Evolutionary conservation across 176 grass and related monocot genomes (phyloP), one percentile per base, ranked within the genome.

Genomic region (Poa pratensis): DNA sequence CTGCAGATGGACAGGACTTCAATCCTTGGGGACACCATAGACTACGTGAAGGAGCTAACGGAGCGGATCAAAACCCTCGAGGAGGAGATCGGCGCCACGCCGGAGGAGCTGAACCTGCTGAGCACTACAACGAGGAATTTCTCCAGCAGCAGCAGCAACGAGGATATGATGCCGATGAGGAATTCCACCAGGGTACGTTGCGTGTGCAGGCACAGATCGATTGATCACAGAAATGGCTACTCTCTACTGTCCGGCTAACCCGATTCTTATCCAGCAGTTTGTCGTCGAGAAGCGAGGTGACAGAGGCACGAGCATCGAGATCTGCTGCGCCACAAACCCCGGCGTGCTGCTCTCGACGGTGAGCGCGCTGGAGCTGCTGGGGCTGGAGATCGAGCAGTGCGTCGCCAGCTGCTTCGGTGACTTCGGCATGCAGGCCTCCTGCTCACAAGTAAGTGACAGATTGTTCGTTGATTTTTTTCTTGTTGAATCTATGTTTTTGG

Each of bases 11-110:
- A 94, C 30, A 88, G 94, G 81, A 94, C 91, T 30, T 90, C 94
- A 22, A 97, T 90, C 69, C 89, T 97, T 28, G 91, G 91, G 74
- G 94, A 97, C 85, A 97, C 94, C 50, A 97, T 97, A 37, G 89
- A 92, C 74, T 97, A 97, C 60, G 81, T 97, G 58, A 97, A 94
- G 84, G 94, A 97, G 59, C 89, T 94, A 11, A 91, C 76, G 35
- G 90, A 90, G 20, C 79, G 88, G 83, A 94, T 97, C 77, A 92
- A 92, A 86, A 78, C 24, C 34, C 87, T 97, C 18, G 79, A 92
- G 39, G 80, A 92, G 40, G 92, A 92, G 65, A 90, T 90, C 23
- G 79, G 86, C 16, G 43, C 53, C 62, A 63, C 76, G 24, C 51
- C 83, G 24, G 79, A 84, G 27, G 80, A 90, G 73, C 54, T 90